Percentiles rank a stretch among this genome's conserved stretches.
phyloP scores from a whole-genome alignment of 352 stramenopile genomes.

The Phytophthora colocasiae region DNA sequence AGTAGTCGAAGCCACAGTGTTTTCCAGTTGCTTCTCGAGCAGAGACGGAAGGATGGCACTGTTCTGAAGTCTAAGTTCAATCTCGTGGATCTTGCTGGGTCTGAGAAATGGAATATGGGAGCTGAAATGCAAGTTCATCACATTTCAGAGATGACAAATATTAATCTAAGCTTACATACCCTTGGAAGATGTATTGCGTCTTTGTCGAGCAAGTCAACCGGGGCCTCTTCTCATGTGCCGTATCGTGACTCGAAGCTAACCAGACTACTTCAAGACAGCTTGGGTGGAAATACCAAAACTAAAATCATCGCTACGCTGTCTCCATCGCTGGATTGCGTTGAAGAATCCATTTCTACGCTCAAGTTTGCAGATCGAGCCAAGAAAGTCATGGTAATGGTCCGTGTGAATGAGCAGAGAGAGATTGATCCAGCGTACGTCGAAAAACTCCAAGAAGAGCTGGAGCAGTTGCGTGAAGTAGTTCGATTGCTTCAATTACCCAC shows the following conservation, averaged over 20 bases:
- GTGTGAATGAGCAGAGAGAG: conserved; percentile 85
- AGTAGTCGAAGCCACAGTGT: conserved; percentile 91
- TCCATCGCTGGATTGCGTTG: conserved; percentile 82
- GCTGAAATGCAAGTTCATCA: conserved; percentile 87
- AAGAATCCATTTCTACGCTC: conserved; percentile 94
- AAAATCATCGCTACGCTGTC: conserved; percentile 93
- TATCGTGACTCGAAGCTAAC: conserved; percentile 96
- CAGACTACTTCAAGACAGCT: conserved; percentile 89
- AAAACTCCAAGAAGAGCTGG: conserved; percentile 88
- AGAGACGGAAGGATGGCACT: conserved; percentile 68
- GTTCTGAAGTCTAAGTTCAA: conserved; percentile 94
- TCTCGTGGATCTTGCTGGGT: conserved; percentile 94
- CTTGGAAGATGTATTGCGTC: conserved; percentile 90
- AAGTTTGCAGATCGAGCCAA: conserved; percentile 94
- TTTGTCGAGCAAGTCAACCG: conserved; percentile 58
- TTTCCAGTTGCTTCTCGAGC: conserved; percentile 89
- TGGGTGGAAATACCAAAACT: conserved; percentile 91
- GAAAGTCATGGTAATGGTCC: conserved; percentile 89
- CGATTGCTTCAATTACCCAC: conserved; percentile 42
- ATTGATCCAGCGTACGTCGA: conserved; percentile 90
- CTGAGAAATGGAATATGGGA: conserved; percentile 93
- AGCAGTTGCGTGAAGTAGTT: conserved; percentile 74
- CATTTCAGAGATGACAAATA: conserved; percentile 95
- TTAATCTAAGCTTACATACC: conserved; percentile 94
- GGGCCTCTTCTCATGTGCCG: conserved; percentile 72